Conservation (phyloP, 148 eudicot species). For the Amaranthus cruentus region DNA sequence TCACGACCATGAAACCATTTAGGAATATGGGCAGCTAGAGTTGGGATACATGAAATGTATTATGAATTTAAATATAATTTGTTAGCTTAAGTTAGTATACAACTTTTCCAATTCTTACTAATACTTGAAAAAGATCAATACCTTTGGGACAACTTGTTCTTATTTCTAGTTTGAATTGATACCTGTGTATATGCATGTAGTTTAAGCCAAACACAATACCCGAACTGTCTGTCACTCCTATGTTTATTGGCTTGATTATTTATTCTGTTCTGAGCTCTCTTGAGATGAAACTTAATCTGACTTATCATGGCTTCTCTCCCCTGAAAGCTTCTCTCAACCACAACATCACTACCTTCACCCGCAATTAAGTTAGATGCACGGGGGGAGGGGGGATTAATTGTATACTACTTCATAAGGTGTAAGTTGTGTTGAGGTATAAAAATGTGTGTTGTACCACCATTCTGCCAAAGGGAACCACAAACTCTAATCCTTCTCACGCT, state of each 20-base stretch:
- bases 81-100: background rate
- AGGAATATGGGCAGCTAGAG: background rate
- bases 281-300: background rate
- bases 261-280: background rate
- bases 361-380: background rate
- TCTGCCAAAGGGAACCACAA: background rate
- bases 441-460: background rate
- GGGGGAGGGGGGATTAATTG: background rate
- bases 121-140: background rate
- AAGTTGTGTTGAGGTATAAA: background rate
- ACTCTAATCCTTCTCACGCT: background rate
- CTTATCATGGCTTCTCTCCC: background rate
- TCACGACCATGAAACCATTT: no score
- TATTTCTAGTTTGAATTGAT: background rate
- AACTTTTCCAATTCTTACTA: background rate
- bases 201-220: background rate
- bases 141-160: background rate
- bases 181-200: background rate
- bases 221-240: background rate
- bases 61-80: no score
- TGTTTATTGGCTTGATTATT: background rate
- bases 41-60: background rate
- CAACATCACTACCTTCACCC: no score
- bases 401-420: background rate
- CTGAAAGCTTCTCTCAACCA: background rate